Evolutionary conservation across 352 stramenopile species (phyloP), one percentile per base, ranked within the genome.

Genomic region (Phytophthora chlamydospora): DNA sequence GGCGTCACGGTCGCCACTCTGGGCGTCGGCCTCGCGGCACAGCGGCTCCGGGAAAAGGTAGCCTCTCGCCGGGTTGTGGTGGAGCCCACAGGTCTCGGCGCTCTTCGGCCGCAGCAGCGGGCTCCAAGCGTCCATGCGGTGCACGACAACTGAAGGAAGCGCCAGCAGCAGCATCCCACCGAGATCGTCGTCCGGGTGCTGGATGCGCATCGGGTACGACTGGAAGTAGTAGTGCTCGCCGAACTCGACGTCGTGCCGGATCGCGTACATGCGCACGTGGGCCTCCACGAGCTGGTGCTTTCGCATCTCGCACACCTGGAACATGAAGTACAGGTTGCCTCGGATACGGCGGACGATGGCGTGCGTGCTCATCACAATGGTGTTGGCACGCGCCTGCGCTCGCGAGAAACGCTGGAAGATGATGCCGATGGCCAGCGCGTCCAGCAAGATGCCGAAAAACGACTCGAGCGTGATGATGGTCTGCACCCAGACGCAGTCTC

Each of bases 251-350:
- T 89, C 82, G 62, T 91, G 85, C 17, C 82, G 83, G n/a, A 98
- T 83, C 16, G 90, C 97, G 73, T 98, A 98, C 61, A 95, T 93
- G 45, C 95, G 88, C 34, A 98, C 92, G 57, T 97, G 94, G 6
- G 92, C 93, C 60, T 98, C 94, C 9, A 98, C 90, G 34, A 99
- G 85, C 72, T 98, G 90, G 70, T 97, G 92, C 65, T 98, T 97
- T 66, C 91, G 88, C 79, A 95, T 91, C 63, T 96, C 87, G 53
- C 82, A 93, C 10, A 78, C 90, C 60, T 88, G 97, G 46, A 95
- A 95, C 76, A 98, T 98, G 55, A 98, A 96, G 79, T 98, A 98
- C 44, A 92, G 71, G 34, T 96, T 67, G 19, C 92, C 93, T 27
- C 90, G 76, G 19, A 98, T 86, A 45, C 88, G 80, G 31, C 90